Conservation (phyloP, 768 basidiomycete genomes). For the Rhodotorula graminis region DNA sequence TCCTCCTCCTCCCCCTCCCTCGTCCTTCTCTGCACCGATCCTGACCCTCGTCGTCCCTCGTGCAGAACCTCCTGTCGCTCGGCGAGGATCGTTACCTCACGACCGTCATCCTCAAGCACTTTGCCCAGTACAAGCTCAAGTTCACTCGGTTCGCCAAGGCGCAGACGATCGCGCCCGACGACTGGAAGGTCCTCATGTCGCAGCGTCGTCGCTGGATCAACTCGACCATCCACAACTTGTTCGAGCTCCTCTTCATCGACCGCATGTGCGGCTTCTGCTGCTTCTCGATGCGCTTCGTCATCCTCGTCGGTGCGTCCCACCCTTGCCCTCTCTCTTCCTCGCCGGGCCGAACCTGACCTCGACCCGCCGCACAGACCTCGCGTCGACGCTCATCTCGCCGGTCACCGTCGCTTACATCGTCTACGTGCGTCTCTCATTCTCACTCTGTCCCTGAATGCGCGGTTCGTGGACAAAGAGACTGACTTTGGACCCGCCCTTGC, state of each 20-base stretch:
- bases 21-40: background rate
- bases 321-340: slow-evolving; percentile 63
- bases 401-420: slow-evolving; percentile 46
- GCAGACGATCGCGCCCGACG: slow-evolving; percentile 88
- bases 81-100: slow-evolving; percentile 99
- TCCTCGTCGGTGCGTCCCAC: slow-evolving; percentile 64
- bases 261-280: slow-evolving; percentile 94
- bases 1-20: no score
- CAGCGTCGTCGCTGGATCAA: slow-evolving; percentile 99
- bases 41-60: slow-evolving; percentile 42
- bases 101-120: slow-evolving; percentile 90
- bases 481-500: background rate
- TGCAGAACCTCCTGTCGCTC: slow-evolving; percentile 94
- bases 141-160: slow-evolving; percentile 93
- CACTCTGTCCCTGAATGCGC: no score
- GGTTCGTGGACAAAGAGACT: no score
- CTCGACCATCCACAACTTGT: slow-evolving; percentile 95
- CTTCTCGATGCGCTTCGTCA: slow-evolving; percentile 98
- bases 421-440: slow-evolving; percentile 41
- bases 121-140: slow-evolving; percentile 88
- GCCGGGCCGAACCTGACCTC: slow-evolving; percentile 66
- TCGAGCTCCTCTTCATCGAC: slow-evolving; percentile 84
- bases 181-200: slow-evolving; percentile 73
- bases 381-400: slow-evolving; percentile 49
- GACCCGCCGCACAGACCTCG: slow-evolving; percentile 52